Conservation (phyloP, 1,284 basidiomycete species). For the Melanopsichium pennsylvanicum region DNA sequence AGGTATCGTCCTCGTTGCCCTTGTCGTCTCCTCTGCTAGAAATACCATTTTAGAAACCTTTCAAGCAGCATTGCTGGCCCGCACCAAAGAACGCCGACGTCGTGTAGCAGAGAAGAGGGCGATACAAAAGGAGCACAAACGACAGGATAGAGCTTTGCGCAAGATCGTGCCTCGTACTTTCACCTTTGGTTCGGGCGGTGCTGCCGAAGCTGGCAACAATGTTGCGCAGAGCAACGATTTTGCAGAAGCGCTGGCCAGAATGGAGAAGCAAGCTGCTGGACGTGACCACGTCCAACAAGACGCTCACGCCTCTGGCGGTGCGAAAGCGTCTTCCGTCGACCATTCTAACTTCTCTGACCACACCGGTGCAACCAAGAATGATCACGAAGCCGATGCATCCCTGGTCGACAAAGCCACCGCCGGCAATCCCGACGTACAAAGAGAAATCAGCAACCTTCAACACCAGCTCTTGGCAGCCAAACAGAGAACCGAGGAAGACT, state of each 20-base stretch:
- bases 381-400: background rate
- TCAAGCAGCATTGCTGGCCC: conserved; percentile 46
- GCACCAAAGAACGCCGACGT: conserved; percentile 22
- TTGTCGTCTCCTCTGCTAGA: conserved; percentile 74
- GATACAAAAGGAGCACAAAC: conserved; percentile 23
- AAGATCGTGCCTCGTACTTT: conserved; percentile 22
- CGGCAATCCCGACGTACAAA: conserved; percentile 29
- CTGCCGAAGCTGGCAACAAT: background rate
- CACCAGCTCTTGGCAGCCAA: conserved; percentile 17
- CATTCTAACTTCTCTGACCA: background rate
- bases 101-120: conserved; percentile 18
- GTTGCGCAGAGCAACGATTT: conserved; percentile 9
- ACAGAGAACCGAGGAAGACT: conserved; percentile 21
- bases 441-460: conserved; percentile 20
- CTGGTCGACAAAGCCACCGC: conserved; percentile 3
- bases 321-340: background rate
- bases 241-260: conserved; percentile 19
- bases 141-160: conserved; percentile 21
- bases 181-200: conserved; percentile 6
- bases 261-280: conserved; percentile 20
- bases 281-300: background rate
- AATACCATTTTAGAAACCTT: conserved; percentile 75
- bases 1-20: conserved; percentile 68
- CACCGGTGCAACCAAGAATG: too few relatives aligned
- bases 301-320: background rate